phyloP scores from a whole-genome alignment of 106 monocot genomes.

The Dioscorea zingiberensis region DNA sequence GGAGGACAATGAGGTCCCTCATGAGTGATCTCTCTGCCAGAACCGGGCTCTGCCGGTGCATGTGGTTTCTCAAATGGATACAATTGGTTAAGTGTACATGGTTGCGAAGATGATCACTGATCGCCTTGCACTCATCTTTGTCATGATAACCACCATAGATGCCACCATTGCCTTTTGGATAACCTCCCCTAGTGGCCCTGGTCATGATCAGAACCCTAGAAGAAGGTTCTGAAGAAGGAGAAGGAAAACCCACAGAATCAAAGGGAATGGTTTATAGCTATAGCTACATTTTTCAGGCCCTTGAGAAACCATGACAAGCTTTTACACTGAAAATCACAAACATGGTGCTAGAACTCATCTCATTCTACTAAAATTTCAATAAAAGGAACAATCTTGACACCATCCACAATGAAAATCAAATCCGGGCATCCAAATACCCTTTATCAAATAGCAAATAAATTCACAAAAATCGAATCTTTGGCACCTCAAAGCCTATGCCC shows the following conservation, averaged over 20 bases:
- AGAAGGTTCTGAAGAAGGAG: background rate
- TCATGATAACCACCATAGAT: slow-evolving; percentile 1
- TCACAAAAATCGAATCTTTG: too few species aligned
- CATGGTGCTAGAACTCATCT: too few species aligned
- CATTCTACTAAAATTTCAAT: too few species aligned
- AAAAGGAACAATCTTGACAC: too few species aligned
- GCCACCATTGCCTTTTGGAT: slow-evolving; percentile 12
- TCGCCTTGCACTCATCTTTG: slow-evolving; percentile 2
- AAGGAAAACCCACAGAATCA: too few species aligned
- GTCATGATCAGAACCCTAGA: slow-evolving; percentile 17
- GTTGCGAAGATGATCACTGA: slow-evolving; percentile 51
- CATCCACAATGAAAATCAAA: too few species aligned
- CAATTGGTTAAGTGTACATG: slow-evolving; percentile 94
- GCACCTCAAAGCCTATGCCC: too few species aligned
- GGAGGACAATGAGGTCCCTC: slow-evolving; percentile 70
- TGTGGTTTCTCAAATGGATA: slow-evolving; percentile 82
- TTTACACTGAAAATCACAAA: too few species aligned
- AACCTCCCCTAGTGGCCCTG: slow-evolving; percentile 5
- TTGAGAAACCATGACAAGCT: background rate
- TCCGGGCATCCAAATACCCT: too few species aligned
- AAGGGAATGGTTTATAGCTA: background rate
- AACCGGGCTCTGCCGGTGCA: slow-evolving; percentile 51
- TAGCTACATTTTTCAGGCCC: background rate
- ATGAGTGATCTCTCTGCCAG: slow-evolving; percentile 55
- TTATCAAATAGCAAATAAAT: too few species aligned